phyloP scores from a whole-genome alignment of 73 alveolate species.

The Tetrahymena malaccensis region DNA sequence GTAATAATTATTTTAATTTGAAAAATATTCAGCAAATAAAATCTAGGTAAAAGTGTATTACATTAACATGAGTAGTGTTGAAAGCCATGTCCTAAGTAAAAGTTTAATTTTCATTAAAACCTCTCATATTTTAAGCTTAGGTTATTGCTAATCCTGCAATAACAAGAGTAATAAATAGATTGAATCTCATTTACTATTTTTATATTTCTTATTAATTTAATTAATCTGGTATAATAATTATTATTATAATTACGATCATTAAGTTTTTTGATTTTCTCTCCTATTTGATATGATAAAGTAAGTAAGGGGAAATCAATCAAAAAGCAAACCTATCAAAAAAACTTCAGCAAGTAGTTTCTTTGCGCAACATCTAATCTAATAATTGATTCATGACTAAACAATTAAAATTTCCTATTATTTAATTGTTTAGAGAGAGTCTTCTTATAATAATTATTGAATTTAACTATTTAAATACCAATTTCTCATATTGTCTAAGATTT shows the following conservation, averaged over 20 bases:
- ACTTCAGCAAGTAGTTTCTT: no score
- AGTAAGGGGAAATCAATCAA: neutral
- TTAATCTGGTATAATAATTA: neutral
- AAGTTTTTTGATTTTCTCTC: neutral
- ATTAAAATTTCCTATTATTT: no score
- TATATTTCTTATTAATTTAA: neutral
- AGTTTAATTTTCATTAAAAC: neutral
- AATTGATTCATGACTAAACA: neutral
- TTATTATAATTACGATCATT: neutral
- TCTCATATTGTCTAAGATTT: neutral
- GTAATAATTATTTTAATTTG: no score
- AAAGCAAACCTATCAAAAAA: neutral
- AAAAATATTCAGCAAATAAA: neutral
- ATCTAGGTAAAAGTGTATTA: neutral
- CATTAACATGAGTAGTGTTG: neutral
- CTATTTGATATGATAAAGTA: no score
- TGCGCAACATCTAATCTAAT: neutral
- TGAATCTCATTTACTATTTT: neutral
- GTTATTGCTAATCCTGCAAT: neutral
- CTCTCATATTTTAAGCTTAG: neutral
- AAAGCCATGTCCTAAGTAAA: neutral
- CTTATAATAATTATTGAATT: no score
- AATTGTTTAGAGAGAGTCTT: no score
- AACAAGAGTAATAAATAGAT: neutral
- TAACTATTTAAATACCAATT: no score